Conservation (phyloP, 768 basidiomycete species). For the Arthromyces matolae region DNA sequence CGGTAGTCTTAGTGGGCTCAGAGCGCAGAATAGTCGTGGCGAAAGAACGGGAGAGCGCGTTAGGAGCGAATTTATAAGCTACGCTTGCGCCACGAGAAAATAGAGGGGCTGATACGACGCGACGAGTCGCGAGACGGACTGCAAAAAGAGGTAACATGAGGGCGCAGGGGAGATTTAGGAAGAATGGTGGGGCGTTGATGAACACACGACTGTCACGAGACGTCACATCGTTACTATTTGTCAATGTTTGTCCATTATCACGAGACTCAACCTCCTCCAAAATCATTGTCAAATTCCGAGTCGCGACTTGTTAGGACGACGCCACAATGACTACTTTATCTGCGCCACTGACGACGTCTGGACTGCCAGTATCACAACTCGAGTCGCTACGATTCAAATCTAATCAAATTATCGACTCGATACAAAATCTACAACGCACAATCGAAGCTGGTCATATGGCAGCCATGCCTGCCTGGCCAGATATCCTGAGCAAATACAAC, state of each 20-base stretch:
- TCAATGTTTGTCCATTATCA: too few species aligned
- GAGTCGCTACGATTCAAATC: slow-evolving; percentile 77
- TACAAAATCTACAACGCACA: slow-evolving; percentile 58
- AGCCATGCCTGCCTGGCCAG: slow-evolving; percentile 81
- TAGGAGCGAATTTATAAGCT: slow-evolving; percentile 4
- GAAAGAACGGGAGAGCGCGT: slow-evolving; percentile 18
- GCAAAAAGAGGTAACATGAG: slow-evolving; percentile 13
- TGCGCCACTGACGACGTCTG: slow-evolving; percentile 8
- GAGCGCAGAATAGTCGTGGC: slow-evolving; percentile 11
- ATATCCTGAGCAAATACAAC: slow-evolving; percentile 83
- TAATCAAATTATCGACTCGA: slow-evolving; percentile 76
- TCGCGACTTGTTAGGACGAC: too few species aligned
- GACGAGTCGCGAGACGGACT: slow-evolving; percentile 11
- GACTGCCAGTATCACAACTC: slow-evolving; percentile 53
- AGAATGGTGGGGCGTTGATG: neutral
- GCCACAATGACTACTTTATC: neutral
- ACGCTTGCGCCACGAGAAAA: neutral
- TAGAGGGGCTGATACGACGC: neutral
- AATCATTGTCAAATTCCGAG: too few species aligned
- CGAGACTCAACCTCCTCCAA: too few species aligned
- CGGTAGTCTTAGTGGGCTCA: slow-evolving; percentile 1
- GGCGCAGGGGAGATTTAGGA: neutral
- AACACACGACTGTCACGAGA: neutral
- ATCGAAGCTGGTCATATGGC: slow-evolving; percentile 54
- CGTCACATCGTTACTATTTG: too few species aligned